phyloP scores from a whole-genome alignment of 495 filamentous ascomycete species.

The Penicillium diatomitis region DNA sequence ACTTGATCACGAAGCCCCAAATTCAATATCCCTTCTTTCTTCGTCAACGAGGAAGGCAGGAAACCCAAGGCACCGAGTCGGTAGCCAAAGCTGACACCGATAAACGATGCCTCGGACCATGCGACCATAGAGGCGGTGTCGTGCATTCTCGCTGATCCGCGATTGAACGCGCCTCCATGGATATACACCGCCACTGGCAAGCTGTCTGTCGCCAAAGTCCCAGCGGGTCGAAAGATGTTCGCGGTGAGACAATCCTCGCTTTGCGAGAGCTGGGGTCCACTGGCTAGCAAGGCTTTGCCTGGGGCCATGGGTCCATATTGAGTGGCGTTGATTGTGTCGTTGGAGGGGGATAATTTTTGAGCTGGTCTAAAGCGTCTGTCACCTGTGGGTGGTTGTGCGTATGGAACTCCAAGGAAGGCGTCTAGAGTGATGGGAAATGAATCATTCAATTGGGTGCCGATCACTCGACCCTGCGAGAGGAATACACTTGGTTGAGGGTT shows the following conservation, averaged over 20 bases:
- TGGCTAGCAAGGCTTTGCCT: constrained; percentile 16
- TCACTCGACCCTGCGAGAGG: constrained; percentile 45
- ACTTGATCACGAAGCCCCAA: constrained; percentile 56
- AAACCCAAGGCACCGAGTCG: constrained; percentile 60
- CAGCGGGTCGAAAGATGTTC: constrained; percentile 42
- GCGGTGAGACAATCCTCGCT: constrained; percentile 47
- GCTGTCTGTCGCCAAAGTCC: constrained; percentile 15
- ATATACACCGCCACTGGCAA: constrained; percentile 52
- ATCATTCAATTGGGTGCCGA: constrained; percentile 36
- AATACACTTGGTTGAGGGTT: constrained; percentile 22
- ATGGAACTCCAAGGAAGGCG: constrained; percentile 53
- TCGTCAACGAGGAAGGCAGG: constrained; percentile 41
- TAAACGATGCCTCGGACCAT: constrained; percentile 45
- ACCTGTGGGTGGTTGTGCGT: constrained; percentile 45
- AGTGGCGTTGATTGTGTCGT: constrained; percentile 32
- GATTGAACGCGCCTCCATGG: constrained; percentile 31
- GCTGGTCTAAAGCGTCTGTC: constrained; percentile 48
- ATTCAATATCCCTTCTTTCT: constrained; percentile 48
- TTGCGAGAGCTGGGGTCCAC: constrained; percentile 23
- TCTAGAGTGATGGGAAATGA: constrained; percentile 41
- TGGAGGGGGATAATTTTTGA: constrained; percentile 21
- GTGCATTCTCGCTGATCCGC: constrained; percentile 27
- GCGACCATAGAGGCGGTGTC: constrained; percentile 43
- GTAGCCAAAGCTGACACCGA: constrained; percentile 52
- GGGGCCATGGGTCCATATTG: constrained; percentile 23